phyloP scores from a whole-genome alignment of 75 land plant species.

The Pinus tabuliformis region DNA sequence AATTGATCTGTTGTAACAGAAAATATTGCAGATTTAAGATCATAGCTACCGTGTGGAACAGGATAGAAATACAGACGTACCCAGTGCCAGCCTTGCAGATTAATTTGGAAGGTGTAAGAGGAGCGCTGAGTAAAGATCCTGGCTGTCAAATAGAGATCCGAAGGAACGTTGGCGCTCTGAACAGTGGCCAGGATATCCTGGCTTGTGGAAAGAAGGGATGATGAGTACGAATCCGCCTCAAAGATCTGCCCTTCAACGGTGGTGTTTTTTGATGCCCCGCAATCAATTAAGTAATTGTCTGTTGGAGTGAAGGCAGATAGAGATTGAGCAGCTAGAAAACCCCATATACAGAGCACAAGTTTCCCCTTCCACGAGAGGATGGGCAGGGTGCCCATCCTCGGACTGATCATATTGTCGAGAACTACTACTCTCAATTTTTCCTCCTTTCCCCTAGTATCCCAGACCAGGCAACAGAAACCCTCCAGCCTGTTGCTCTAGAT shows the following conservation, averaged over 20 bases:
- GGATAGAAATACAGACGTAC: slow-evolving; percentile 69
- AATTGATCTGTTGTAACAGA: slow-evolving; percentile 42
- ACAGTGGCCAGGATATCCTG: neutral
- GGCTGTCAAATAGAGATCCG: slow-evolving; percentile 26
- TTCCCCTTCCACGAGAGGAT: no score
- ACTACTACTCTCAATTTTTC: no score
- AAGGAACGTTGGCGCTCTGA: neutral
- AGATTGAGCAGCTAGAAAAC: neutral
- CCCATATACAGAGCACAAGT: slow-evolving; percentile 2
- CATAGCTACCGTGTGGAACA: slow-evolving; percentile 14
- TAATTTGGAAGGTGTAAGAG: slow-evolving; percentile 37
- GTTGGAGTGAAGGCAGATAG: slow-evolving; percentile 27
- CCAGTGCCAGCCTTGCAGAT: slow-evolving; percentile 51
- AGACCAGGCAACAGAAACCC: no score
- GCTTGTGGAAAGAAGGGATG: slow-evolving; percentile 16
- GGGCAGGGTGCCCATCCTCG: no score
- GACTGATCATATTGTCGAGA: no score
- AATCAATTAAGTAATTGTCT: slow-evolving; percentile 49
- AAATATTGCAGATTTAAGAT: slow-evolving; percentile 28
- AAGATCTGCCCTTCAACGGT: slow-evolving; percentile 38
- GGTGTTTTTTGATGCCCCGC: slow-evolving; percentile 45
- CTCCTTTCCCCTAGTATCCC: no score
- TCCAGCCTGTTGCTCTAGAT: no score
- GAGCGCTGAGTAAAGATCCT: slow-evolving; percentile 37
- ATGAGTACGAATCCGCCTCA: slow-evolving; percentile 27